phyloP scores from a whole-genome alignment of 257 asterid genomes.

The Nicotiana otophora region DNA sequence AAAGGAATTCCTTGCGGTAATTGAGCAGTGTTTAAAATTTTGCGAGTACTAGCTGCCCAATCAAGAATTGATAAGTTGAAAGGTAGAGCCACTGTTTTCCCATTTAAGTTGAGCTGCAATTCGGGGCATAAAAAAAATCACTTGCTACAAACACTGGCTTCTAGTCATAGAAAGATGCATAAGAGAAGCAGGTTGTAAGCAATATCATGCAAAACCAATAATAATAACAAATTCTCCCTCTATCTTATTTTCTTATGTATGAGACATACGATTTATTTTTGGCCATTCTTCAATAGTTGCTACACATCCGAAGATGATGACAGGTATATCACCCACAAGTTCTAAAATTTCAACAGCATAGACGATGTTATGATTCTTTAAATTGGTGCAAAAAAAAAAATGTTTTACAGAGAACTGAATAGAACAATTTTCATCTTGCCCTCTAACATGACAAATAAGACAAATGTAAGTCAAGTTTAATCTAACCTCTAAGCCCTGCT shows the following conservation, averaged over 20 bases:
- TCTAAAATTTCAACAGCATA: not conserved
- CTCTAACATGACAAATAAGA: not conserved
- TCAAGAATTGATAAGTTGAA: constrained; percentile 60
- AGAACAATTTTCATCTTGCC: no score
- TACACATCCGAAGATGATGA: not conserved
- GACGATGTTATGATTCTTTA: not conserved
- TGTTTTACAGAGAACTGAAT: not conserved
- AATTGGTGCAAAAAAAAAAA: not conserved
- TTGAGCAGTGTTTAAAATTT: constrained; percentile 46
- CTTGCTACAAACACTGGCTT: not conserved
- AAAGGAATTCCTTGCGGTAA: constrained; percentile 64
- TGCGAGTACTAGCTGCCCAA: constrained; percentile 72
- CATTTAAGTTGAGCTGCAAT: constrained; percentile 57
- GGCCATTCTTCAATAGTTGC: constrained; percentile 1
- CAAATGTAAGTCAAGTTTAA: not conserved
- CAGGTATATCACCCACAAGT: not conserved
- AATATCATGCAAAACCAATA: not conserved
- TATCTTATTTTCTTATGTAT: not conserved
- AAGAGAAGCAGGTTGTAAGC: not conserved
- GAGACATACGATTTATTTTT: not conserved
- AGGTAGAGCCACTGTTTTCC: constrained; percentile 60
- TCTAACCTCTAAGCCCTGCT: not conserved
- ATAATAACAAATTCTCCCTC: not conserved
- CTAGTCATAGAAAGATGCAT: not conserved
- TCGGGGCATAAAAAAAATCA: not conserved